phyloP scores from a whole-genome alignment of 2,329 filamentous ascomycete species.

The Penicillium polonicum region DNA sequence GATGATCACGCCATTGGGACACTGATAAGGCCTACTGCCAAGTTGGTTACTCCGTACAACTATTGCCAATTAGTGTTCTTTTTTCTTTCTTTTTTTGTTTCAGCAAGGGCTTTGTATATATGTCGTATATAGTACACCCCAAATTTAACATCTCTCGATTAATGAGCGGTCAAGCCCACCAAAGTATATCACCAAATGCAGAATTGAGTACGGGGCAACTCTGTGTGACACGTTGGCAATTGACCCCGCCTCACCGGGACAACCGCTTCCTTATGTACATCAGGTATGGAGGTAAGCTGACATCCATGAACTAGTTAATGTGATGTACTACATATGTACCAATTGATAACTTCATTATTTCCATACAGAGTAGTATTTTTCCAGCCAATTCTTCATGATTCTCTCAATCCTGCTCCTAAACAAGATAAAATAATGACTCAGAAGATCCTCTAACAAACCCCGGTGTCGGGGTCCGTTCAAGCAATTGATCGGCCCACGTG shows the following conservation, averaged over 20 bases:
- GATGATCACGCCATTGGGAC: conserved; percentile 12
- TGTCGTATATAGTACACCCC: too few relatives aligned
- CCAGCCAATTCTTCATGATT: not conserved
- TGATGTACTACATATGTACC: not conserved
- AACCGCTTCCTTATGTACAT: too few relatives aligned
- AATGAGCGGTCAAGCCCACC: conserved; percentile 1
- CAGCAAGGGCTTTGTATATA: not conserved
- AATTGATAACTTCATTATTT: not conserved
- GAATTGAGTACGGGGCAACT: not conserved
- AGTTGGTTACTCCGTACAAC: not conserved
- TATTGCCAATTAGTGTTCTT: not conserved
- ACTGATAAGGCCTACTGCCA: not conserved
- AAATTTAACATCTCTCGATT: not conserved
- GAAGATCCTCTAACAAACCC: not conserved
- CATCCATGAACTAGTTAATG: not conserved
- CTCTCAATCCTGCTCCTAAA: not conserved
- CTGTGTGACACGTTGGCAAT: conserved; percentile 2
- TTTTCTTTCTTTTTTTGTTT: not conserved
- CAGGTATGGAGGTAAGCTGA: not conserved
- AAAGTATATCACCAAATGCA: not conserved
- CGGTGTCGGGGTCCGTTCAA: conserved; percentile 9
- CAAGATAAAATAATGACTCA: not conserved
- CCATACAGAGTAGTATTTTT: not conserved
- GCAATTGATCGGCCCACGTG: conserved; percentile 15
- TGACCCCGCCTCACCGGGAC: conserved; percentile 3